Base-by-base conservation (phyloP, 164 flowering plant genomes). In the Annona cherimola region DNA sequence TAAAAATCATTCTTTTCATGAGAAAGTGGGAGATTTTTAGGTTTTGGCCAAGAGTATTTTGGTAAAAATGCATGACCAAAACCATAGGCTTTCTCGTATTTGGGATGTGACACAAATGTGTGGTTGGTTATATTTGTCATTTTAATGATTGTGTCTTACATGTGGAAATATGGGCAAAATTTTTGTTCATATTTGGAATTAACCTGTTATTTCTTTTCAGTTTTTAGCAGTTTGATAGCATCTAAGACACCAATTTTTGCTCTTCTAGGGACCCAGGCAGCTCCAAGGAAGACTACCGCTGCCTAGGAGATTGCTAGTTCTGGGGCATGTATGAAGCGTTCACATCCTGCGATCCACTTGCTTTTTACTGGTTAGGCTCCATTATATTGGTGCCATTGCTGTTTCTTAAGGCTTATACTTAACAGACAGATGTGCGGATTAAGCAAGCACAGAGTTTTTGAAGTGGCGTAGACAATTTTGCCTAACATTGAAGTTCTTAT, bases 261-360 rank as follows among this genome's bases (percentile, higher is more conserved):
- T 7, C 12, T 41, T 73, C 54, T 69, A 86, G 88, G 88, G 26
- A 82, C 89, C 67, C 71, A 84, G 77, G 89, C 86, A 2, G 81
- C 87, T 63, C 87, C 89, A 42, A 84, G 86, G 84, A 84, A 76
- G 76, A 76, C 76, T 69, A 81, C 83, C 8, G 75, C 81, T 6
- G 71, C 82, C 74, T 82, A 12, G 57, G 14, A 16, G 18, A 50
- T 50, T 50, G 18, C 57, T 50, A 5, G 57, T 50, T 50, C 5
- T 50, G 57, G 57, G 57, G 57, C 57, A 11, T 50, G 57, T 50
- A 11, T 50, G 11, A 50, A 50, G 57, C 9, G 1, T 50, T 16
- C 57, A 7, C 14, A 9, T 50, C 57, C 57, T 50, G 18, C 3
- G 14, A 0, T 50, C 14, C 14, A 50, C 14, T 16, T 46, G 12